phyloP scores from a whole-genome alignment of 1,284 basidiomycete species.

The Vanrija sp. region DNA sequence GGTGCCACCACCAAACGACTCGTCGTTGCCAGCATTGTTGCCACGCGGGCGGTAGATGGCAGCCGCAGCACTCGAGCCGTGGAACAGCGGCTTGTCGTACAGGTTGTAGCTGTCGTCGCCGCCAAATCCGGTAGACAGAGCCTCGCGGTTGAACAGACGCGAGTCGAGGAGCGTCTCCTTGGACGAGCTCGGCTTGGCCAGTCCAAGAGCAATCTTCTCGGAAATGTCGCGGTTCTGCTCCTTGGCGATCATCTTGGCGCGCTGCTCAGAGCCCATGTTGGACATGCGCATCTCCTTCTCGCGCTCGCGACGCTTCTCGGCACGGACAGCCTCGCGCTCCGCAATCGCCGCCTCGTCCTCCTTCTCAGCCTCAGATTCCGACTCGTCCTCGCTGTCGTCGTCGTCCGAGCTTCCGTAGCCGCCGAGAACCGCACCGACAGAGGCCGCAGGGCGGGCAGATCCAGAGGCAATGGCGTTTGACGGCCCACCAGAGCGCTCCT shows the following conservation, averaged over 20 bases:
- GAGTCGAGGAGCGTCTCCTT: conserved; percentile 98
- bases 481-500: conserved; percentile 72
- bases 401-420: conserved; percentile 64
- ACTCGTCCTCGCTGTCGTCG: conserved; percentile 48
- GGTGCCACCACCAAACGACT: conserved; percentile 86
- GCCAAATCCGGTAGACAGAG: conserved; percentile 72
- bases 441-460: conserved; percentile 45
- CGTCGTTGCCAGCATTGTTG: conserved; percentile 70
- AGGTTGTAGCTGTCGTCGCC: conserved; percentile 90
- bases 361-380: conserved; percentile 54
- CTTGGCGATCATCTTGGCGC: conserved; percentile 85
- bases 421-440: conserved; percentile 64
- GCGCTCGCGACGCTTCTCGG: conserved; percentile 86
- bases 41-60: conserved; percentile 95
- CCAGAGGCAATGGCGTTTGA: conserved; percentile 7
- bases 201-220: conserved; percentile 94
- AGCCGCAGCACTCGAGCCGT: conserved; percentile 89
- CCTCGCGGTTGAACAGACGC: conserved; percentile 94
- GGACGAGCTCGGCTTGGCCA: conserved; percentile 90
- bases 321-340: conserved; percentile 83
- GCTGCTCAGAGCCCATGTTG: conserved; percentile 96
- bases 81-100: conserved; percentile 93
- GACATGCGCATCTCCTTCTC: conserved; percentile 98
- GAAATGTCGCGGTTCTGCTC: conserved; percentile 98
- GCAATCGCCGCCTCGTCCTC: conserved; percentile 80